Conservation (phyloP, 1,284 basidiomycete genomes). For the Tranzscheliella williamsii region DNA sequence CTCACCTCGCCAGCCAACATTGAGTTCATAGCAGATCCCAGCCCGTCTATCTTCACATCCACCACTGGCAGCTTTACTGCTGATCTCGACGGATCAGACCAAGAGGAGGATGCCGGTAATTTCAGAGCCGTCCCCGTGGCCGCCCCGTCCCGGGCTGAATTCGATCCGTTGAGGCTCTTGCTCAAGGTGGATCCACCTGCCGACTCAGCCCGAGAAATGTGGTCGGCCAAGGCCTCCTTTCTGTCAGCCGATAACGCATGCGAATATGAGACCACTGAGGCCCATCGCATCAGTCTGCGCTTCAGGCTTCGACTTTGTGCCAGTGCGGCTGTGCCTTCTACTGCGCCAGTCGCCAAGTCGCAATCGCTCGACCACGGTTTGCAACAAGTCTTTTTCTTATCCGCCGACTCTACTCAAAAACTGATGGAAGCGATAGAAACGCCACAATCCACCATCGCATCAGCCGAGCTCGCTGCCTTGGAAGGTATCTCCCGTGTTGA, state of each 20-base stretch:
- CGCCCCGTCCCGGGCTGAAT: neutral
- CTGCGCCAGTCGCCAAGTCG: neutral
- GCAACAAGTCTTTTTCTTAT: constrained; percentile 31
- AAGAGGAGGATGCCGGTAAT: neutral
- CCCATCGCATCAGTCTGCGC: constrained; percentile 8
- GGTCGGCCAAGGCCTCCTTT: constrained; percentile 13
- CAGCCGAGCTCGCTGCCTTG: constrained; percentile 19
- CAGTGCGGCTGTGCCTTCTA: constrained; percentile 6
- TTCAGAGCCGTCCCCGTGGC: neutral
- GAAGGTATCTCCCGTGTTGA: constrained; percentile 35
- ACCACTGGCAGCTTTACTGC: neutral
- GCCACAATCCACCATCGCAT: constrained; percentile 11
- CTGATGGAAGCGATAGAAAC: constrained; percentile 13
- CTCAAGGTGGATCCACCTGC: constrained; percentile 32
- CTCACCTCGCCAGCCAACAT: neutral
- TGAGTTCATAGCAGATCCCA: constrained; percentile 17
- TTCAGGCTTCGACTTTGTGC: constrained; percentile 24
- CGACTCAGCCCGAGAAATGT: constrained; percentile 8
- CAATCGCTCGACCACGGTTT: neutral
- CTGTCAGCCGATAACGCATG: constrained; percentile 7
- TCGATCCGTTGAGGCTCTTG: constrained; percentile 21
- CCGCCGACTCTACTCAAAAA: constrained; percentile 12
- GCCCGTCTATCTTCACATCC: neutral
- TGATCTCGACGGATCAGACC: neutral
- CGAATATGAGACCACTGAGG: constrained; percentile 8